Base-by-base conservation (phyloP, 2,329 filamentous ascomycete species). In the Talaromyces sp. region DNA sequence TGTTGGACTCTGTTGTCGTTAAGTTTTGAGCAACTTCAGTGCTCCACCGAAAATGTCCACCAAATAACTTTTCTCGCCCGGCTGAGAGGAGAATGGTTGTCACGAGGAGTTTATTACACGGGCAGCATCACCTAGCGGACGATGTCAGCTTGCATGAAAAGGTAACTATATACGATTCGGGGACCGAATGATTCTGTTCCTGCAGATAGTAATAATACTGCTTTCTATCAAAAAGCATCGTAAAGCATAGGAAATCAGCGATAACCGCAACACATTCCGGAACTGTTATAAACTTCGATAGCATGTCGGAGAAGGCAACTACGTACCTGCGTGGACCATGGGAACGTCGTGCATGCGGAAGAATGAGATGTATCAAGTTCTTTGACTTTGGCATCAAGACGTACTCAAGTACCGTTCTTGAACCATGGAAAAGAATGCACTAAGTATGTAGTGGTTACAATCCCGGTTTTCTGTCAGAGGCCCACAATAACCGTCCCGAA, bases 391-490 rank as follows among this genome's bases (percentile, higher is more conserved):
- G n/a, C n/a, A n/a, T n/a, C n/a, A n/a, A 19, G 11, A 53, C 40
- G 17, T 37, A 9, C 4, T 31, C 25, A 9, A 15, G 37, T 43
- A 37, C 40, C 33, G 25, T 22, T n/a, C 25, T 22, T 39, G 33
- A 52, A 52, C 35, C 33, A 52, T 52, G 48, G 48, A 25, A 37
- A 22, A n/a, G 28, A 15, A 36, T 7, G 13, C 17, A 46, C 19
- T 15, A 37, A 55, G 31, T 22, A 55, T 6, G 31, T 22, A 22
- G 19, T 9, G 25, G 11, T 13, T 10, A 28, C 15, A n/a, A 19
- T 46, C 40, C 53, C 53, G 33, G 25, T 50, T 50, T 56, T 37
- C 53, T 50, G 53, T 50, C 53, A n/a, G 35, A 28, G 33, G 35
- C 35, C 48, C 48, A 36, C 53, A 15, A 31, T 10, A 37, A 21